Evolutionary conservation across 768 basidiomycete genomes (phyloP), one percentile per base, ranked within the genome.

Genomic region (Suillus subalutaceus): DNA sequence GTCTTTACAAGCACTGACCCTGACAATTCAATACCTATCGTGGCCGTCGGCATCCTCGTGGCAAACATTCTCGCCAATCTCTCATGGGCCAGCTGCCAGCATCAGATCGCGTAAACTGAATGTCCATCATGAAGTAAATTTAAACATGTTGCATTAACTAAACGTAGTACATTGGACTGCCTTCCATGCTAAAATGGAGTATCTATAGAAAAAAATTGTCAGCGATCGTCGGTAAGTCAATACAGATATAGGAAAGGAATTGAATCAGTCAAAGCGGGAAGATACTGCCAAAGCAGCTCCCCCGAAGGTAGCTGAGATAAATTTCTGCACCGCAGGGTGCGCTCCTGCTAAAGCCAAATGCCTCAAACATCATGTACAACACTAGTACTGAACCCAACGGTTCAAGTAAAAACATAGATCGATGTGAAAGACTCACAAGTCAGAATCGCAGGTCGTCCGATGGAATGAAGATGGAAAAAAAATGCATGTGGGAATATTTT

Each of bases 281-380:
- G 65, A 61, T 65, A 63, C 75, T 79, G 66, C 79, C 77, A 81
- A 81, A 78, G 79, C 75, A 75, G 75, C 72, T 77, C 76, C 81
- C 83, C 86, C 86, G 89, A 91, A 93, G 91, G 91, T 92, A 92
- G 91, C 90, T 92, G 91, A 93, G 91, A 86, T 91, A 83, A 75
- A 71, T 87, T 89, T 93, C 91, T 90, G 88, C 91, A 92, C 77
- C 82, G 89, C 88, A 86, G 85, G 86, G 79, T 70, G 72, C 32
- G 26, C 68, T 67, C 83, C 85, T 81, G 86, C 90, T 92, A 91
- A 92, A 92, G 91, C 91, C 90, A 92, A 92, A 92, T 92, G 91
- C 91, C 91, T 92, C 91, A 91, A 91, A 88, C 90, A 92, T 92
- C 91, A 89, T 87, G 68, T 63, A 41, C 38, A 40, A 40, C 13